Evolutionary conservation across 495 filamentous ascomycete genomes (phyloP).

Genomic region (Penicillium taxi): DNA sequence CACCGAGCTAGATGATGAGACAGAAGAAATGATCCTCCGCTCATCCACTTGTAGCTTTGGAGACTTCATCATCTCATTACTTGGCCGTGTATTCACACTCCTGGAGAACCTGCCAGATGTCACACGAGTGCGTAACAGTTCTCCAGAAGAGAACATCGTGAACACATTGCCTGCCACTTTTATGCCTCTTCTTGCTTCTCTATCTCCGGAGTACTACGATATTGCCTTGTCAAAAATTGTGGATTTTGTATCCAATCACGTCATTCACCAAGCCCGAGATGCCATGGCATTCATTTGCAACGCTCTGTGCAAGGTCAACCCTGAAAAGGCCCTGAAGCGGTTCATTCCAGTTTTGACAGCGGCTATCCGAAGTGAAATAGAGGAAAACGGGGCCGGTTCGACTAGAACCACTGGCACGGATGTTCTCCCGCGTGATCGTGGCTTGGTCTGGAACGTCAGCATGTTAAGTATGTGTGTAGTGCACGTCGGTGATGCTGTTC

Average conservation of each 20-base stretch:
- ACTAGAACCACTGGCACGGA: conserved; percentile 89
- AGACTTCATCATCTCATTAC: conserved; percentile 81
- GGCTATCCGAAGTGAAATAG: conserved; percentile 92
- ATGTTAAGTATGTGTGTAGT: conserved; percentile 98
- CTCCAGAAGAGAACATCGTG: conserved; percentile 93
- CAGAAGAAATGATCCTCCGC: conserved; percentile 84
- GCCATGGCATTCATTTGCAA: conserved; percentile 99
- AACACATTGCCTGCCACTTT: conserved; percentile 92
- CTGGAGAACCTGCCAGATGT: conserved; percentile 93
- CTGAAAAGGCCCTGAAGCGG: conserved; percentile 80
- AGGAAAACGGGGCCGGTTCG: conserved; percentile 93
- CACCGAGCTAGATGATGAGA: conserved; percentile 69
- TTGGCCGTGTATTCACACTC: conserved; percentile 91
- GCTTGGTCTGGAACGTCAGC: conserved; percentile 92
- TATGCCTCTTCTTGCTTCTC: conserved; percentile 77
- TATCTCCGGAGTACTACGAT: conserved; percentile 93
- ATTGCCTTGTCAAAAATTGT: conserved; percentile 85
- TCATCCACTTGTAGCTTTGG: conserved; percentile 91
- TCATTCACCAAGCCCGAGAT: conserved; percentile 94
- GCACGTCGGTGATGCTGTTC: conserved; percentile 81
- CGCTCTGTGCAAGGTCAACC: conserved; percentile 86
- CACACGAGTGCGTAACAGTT: conserved; percentile 74
- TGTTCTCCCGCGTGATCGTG: conserved; percentile 85
- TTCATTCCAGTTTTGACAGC: conserved; percentile 83
- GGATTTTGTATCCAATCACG: conserved; percentile 87